phyloP scores from a whole-genome alignment of 208 protist genomes.

The Leishmania amazonensis region DNA sequence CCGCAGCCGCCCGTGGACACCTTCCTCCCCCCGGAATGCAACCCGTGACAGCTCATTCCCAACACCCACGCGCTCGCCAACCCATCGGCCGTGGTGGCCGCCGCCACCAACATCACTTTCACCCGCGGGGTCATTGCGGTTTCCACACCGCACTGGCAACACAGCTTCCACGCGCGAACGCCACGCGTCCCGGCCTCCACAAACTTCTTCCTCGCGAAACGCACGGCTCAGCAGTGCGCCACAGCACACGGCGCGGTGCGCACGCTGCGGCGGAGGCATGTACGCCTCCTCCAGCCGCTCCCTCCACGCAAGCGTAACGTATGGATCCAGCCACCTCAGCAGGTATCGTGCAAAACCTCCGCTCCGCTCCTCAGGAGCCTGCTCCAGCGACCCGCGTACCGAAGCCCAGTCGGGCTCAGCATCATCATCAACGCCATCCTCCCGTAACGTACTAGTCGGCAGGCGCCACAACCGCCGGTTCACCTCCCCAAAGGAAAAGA shows the following conservation, averaged over 20 bases:
- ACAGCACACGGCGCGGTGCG: conserved; percentile 28
- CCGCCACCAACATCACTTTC: not conserved
- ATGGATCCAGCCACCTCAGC: conserved; percentile 44
- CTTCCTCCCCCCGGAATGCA: conserved; percentile 27
- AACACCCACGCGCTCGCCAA: conserved; percentile 6
- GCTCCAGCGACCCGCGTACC: conserved; percentile 2
- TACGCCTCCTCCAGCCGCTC: conserved; percentile 29
- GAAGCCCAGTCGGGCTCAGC: conserved; percentile 9
- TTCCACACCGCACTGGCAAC: conserved; percentile 2
- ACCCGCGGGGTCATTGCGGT: conserved; percentile 4
- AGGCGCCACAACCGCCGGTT: conserved; percentile 22
- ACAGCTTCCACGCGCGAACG: conserved; percentile 28
- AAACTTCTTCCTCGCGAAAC: conserved; percentile 29
- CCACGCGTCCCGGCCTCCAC: conserved; percentile 31
- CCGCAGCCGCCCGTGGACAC: conserved; percentile 47
- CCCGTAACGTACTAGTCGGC: not conserved
- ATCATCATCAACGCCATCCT: not conserved
- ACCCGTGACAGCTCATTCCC: conserved; percentile 35
- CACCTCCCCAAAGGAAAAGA: conserved; percentile 23
- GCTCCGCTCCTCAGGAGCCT: conserved; percentile 32
- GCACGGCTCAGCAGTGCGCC: conserved; percentile 41
- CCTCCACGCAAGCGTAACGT: conserved; percentile 37
- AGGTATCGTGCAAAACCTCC: conserved; percentile 18
- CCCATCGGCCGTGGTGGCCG: no score
- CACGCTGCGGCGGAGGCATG: conserved; percentile 32